A percentile compares a stretch with the other conserved stretches of the same genome.
These are phyloP conservation scores for Syzygium aromaticum DNA, from an alignment of 345 rosid genomes.

Conservation along the genomic window DNA sequence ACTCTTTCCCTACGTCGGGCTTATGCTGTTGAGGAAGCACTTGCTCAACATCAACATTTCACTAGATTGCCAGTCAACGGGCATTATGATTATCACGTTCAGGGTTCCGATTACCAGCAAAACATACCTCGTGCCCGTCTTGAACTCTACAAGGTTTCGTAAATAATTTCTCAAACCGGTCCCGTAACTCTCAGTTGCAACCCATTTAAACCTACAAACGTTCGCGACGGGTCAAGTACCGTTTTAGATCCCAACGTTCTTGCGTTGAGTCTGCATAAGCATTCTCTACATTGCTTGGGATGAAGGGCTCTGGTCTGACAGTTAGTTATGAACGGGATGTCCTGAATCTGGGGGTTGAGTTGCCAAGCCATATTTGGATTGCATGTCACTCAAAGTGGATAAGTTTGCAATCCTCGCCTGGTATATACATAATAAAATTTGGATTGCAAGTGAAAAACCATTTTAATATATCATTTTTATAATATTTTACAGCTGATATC, in stretches of 20 bases:
- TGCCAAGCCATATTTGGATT: too few relatives aligned
- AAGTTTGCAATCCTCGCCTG: too few relatives aligned
- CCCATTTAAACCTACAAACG: not conserved
- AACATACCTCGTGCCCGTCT: not conserved
- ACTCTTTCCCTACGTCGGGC: not conserved
- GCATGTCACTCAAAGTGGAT: too few relatives aligned
- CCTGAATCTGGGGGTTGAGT: too few relatives aligned
- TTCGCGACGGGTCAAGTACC: not conserved
- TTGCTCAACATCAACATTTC: not conserved
- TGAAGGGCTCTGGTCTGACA: not conserved
- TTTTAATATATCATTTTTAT: too few relatives aligned
- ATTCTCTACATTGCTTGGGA: not conserved
- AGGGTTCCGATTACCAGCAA: not conserved
- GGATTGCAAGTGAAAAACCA: too few relatives aligned
- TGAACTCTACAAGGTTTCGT: not conserved
- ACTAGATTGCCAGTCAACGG: not conserved
- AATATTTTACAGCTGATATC: too few relatives aligned
- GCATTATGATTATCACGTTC: not conserved
- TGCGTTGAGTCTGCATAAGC: not conserved
- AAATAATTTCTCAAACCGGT: not conserved
- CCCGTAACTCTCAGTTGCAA: not conserved
- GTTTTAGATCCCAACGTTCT: not conserved
- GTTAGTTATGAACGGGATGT: not conserved
- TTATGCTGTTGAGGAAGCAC: not conserved
- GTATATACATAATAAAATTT: too few relatives aligned